A percentile compares a stretch with the other conserved stretches of the same genome.
Evolutionary conservation across 2,329 filamentous ascomycete genomes (phyloP).

Genomic region (Thermochaetoides dissita): DNA sequence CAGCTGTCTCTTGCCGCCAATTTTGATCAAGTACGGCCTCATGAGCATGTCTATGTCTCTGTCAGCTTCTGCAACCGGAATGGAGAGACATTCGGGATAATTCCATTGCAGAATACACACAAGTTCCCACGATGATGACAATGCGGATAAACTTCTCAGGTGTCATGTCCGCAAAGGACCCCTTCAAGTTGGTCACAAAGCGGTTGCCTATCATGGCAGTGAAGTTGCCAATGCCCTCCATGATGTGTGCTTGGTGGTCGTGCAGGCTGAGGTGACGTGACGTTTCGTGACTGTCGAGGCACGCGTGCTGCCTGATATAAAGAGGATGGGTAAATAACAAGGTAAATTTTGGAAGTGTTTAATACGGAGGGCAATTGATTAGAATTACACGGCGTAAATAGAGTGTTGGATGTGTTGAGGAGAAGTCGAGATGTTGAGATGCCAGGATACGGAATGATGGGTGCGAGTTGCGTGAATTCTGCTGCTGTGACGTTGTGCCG

Average conservation of each 20-base stretch:
- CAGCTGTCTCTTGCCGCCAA: conserved; percentile 49
- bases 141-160: conserved; percentile 50
- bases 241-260: conserved; percentile 2
- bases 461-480: no score
- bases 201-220: conserved; percentile 18
- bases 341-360: no score
- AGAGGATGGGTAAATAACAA: background rate
- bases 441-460: no score
- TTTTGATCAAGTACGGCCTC: conserved; percentile 59
- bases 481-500: no score
- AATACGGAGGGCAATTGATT: no score
- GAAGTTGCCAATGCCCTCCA: conserved; percentile 18
- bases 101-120: conserved; percentile 4
- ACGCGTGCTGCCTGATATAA: background rate
- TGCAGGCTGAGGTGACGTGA: no score
- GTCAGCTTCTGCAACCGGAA: background rate
- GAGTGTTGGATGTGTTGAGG: no score
- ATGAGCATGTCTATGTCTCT: conserved; percentile 35
- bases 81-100: background rate
- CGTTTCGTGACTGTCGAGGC: no score
- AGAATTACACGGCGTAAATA: no score
- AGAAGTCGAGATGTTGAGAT: no score
- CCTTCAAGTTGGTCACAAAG: conserved; percentile 33
- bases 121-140: conserved; percentile 56
- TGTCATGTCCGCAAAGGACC: conserved; percentile 36